Conservation (phyloP, 306 rosid species). For the Psophocarpus tetragonolobus region DNA sequence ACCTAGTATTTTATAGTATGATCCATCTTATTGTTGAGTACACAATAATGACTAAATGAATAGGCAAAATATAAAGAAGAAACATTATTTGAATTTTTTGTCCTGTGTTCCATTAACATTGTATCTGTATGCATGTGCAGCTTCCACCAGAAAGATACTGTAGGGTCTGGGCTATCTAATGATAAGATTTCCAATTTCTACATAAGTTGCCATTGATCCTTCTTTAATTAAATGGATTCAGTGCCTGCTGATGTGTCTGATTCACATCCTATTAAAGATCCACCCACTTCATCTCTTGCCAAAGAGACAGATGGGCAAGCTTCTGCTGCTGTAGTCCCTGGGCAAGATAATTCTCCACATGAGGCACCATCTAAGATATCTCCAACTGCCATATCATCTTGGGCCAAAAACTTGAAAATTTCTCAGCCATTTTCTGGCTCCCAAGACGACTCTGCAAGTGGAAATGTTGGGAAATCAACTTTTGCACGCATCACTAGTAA, state of each 20-base stretch:
- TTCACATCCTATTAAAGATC: slow-evolving; percentile 44
- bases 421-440: slow-evolving; percentile 66
- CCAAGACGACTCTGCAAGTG: slow-evolving; percentile 69
- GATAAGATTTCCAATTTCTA: slow-evolving; percentile 37
- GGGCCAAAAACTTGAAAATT: slow-evolving; percentile 87
- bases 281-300: slow-evolving; percentile 42
- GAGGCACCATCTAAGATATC: slow-evolving; percentile 54
- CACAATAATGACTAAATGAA: not conserved
- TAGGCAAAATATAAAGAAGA: not conserved
- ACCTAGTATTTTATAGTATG: not conserved
- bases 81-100: slow-evolving; percentile 11
- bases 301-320: slow-evolving; percentile 39
- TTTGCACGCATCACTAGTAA: slow-evolving; percentile 90
- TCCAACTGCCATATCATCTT: slow-evolving; percentile 72
- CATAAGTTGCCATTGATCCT: slow-evolving; percentile 31
- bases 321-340: slow-evolving; percentile 50
- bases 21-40: not conserved
- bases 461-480: slow-evolving; percentile 68
- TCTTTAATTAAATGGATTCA: slow-evolving; percentile 63
- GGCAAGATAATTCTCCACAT: slow-evolving; percentile 45
- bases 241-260: slow-evolving; percentile 51
- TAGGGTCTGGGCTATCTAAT: slow-evolving; percentile 35
- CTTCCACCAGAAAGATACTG: slow-evolving; percentile 33
- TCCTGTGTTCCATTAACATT: not conserved
- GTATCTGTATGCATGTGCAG: slow-evolving; percentile 36